Conservation (phyloP, 163 green algal genomes). For the Trebouxia gelatinosa region DNA sequence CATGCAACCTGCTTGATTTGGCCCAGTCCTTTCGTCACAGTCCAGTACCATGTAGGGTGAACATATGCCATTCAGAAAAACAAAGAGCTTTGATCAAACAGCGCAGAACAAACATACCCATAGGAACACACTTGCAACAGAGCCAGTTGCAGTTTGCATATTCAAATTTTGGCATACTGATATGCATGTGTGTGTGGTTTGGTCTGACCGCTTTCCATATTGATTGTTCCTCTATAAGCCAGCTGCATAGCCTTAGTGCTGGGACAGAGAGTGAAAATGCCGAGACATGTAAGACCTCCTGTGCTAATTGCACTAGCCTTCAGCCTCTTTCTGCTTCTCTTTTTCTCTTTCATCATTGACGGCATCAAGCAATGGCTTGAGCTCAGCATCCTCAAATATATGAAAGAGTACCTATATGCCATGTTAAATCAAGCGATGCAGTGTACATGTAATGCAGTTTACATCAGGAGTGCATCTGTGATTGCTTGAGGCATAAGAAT, state of each 20-base stretch:
- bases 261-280: too few species aligned
- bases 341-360: constrained; percentile 69
- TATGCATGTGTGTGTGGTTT: not conserved
- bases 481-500: not conserved
- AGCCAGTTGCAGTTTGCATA: not conserved
- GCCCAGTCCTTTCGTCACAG: too few species aligned
- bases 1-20: too few species aligned
- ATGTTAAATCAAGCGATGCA: not conserved
- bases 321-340: constrained; percentile 35
- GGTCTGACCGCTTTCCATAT: not conserved
- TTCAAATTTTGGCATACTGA: not conserved
- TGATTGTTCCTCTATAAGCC: too few species aligned
- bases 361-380: constrained; percentile 83
- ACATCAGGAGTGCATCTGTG: not conserved
- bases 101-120: too few species aligned
- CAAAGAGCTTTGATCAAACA: too few species aligned
- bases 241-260: too few species aligned
- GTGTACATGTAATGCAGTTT: not conserved
- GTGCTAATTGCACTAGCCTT: not conserved
- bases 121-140: not conserved
- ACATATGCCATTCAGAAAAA: too few species aligned
- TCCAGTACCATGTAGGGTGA: too few species aligned
- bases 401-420: constrained; percentile 74
- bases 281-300: not conserved
- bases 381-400: constrained; percentile 77